phyloP scores from a whole-genome alignment of 768 basidiomycete species.

The Scleroderma bovista region DNA sequence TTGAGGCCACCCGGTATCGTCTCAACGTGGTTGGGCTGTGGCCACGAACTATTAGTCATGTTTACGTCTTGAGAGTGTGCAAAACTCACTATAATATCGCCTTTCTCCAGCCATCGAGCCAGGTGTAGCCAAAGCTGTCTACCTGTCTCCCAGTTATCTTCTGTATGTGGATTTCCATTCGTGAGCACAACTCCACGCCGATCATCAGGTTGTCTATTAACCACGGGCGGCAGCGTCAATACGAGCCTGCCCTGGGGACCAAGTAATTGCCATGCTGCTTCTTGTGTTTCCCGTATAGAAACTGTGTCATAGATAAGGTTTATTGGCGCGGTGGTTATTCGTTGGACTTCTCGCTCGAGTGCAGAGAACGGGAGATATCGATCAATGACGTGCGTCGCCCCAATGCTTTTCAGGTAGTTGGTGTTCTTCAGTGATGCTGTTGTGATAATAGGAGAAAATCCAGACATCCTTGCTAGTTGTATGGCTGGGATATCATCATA shows the following conservation, averaged over 20 bases:
- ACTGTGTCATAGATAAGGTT: slow-evolving; percentile 36
- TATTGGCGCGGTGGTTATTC: slow-evolving; percentile 32
- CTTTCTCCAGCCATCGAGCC: slow-evolving; percentile 24
- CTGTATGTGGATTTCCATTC: slow-evolving; percentile 28
- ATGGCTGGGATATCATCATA: slow-evolving; percentile 22
- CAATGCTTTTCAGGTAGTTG: slow-evolving; percentile 28
- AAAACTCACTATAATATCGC: slow-evolving; percentile 25
- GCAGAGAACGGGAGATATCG: slow-evolving; percentile 21
- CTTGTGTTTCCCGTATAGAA: slow-evolving; percentile 34
- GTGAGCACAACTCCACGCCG: slow-evolving; percentile 26
- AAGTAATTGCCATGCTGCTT: slow-evolving; percentile 32
- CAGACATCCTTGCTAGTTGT: slow-evolving; percentile 36
- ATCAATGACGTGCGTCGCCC: slow-evolving; percentile 33
- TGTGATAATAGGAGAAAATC: slow-evolving; percentile 33
- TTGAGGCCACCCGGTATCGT: slow-evolving; percentile 37
- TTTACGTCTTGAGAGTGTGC: neutral
- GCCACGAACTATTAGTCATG: neutral
- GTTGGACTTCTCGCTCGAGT: slow-evolving; percentile 31
- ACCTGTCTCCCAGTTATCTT: slow-evolving; percentile 31
- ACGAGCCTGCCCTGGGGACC: slow-evolving; percentile 34
- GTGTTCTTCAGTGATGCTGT: slow-evolving; percentile 33
- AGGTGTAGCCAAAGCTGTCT: slow-evolving; percentile 26
- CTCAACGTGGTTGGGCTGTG: slow-evolving; percentile 40
- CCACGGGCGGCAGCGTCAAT: slow-evolving; percentile 29
- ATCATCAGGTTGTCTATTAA: slow-evolving; percentile 21